Percentiles rank a stretch among this genome's conserved stretches.
These are phyloP conservation scores for Paraphaeosphaeria sporulosa DNA, from an alignment of 2,329 filamentous ascomycete genomes.

Conservation along the genomic window DNA sequence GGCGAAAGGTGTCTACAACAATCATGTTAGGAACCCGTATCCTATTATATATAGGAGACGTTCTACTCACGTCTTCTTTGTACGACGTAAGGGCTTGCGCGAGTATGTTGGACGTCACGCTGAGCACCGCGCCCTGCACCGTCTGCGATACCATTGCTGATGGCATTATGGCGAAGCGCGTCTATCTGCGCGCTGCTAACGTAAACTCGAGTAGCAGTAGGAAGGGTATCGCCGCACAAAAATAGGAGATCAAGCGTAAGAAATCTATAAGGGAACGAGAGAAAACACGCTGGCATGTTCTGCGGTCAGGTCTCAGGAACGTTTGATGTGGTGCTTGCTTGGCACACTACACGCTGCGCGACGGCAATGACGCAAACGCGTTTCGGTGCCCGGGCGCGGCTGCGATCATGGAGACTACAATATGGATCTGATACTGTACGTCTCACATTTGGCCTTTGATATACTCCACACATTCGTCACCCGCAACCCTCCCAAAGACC, in stretches of 20 bases:
- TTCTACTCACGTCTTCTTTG: slow-evolving; percentile 62
- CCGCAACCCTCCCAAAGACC: slow-evolving; percentile 68
- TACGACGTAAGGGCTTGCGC: slow-evolving; percentile 75
- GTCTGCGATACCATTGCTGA: slow-evolving; percentile 45
- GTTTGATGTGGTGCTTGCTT: slow-evolving; percentile 21
- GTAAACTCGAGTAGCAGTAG: neutral
- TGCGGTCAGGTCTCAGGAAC: slow-evolving; percentile 17
- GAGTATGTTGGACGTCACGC: slow-evolving; percentile 73
- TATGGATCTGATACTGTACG: neutral
- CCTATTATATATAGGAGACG: neutral
- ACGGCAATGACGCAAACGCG: slow-evolving; percentile 12
- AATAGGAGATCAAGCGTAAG: neutral
- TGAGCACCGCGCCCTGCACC: slow-evolving; percentile 70
- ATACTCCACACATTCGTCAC: slow-evolving; percentile 36
- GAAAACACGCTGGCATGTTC: slow-evolving; percentile 8
- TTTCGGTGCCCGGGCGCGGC: neutral
- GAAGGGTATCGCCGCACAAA: neutral
- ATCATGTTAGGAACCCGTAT: slow-evolving; percentile 17
- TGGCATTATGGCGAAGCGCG: slow-evolving; percentile 31
- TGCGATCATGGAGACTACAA: neutral
- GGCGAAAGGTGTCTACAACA: slow-evolving; percentile 62
- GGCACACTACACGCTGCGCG: slow-evolving; percentile 12
- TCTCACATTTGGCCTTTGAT: neutral
- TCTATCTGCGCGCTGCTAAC: slow-evolving; percentile 1
- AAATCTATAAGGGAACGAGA: neutral